A percentile compares a stretch with the other conserved stretches of the same genome.
Conservation (phyloP, 2,329 filamentous ascomycete genomes). For the Fusarium lateritium region DNA sequence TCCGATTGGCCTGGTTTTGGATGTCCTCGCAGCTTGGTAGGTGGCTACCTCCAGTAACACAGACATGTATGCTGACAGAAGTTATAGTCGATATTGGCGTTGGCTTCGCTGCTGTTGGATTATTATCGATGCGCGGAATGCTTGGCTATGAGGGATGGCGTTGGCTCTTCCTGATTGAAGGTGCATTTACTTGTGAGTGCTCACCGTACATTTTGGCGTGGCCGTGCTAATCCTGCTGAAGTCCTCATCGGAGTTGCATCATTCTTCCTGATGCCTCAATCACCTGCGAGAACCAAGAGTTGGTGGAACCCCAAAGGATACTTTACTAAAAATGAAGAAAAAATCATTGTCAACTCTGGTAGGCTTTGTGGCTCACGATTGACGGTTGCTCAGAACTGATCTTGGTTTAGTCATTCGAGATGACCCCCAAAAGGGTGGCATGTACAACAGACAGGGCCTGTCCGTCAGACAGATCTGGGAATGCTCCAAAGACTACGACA, state of each 20-base stretch:
- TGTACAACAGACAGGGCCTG: slow-evolving; percentile 67
- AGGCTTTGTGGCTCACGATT: background rate
- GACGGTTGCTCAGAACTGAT: slow-evolving; percentile 1
- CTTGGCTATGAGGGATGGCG: slow-evolving; percentile 69
- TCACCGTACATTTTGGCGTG: background rate
- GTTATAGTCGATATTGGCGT: slow-evolving; percentile 13
- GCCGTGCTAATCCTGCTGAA: slow-evolving; percentile 54
- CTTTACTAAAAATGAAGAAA: slow-evolving; percentile 75
- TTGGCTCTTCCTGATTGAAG: slow-evolving; percentile 65
- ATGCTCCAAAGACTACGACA: slow-evolving; percentile 65
- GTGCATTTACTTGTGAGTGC: slow-evolving; percentile 51
- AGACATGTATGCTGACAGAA: background rate
- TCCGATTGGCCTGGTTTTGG: slow-evolving; percentile 78
- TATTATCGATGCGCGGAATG: slow-evolving; percentile 68
- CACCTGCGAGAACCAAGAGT: slow-evolving; percentile 73
- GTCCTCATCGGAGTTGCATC: slow-evolving; percentile 66
- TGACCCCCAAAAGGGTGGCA: slow-evolving; percentile 69
- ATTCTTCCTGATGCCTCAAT: slow-evolving; percentile 71
- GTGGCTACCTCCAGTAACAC: slow-evolving; percentile 34
- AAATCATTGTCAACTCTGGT: slow-evolving; percentile 74
- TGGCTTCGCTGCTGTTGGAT: slow-evolving; percentile 57
- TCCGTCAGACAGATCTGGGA: slow-evolving; percentile 61
- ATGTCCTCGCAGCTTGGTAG: slow-evolving; percentile 44
- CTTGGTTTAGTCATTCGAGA: slow-evolving; percentile 60
- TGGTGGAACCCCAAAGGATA: slow-evolving; percentile 70